phyloP scores from a whole-genome alignment of 1,284 basidiomycete genomes.

The Heterobasidion occidentale region DNA sequence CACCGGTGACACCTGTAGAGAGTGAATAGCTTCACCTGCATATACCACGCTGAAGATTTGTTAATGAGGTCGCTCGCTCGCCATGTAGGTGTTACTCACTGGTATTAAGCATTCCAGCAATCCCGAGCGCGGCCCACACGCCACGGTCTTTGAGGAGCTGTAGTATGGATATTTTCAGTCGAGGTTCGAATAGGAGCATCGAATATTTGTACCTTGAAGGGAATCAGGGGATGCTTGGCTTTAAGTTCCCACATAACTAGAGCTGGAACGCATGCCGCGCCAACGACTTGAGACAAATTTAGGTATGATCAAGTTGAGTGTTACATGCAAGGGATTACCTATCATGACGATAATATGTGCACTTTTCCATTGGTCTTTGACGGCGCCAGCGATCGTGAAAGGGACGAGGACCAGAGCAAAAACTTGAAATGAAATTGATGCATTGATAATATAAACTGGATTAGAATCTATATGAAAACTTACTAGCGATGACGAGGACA shows the following conservation, averaged over 20 bases:
- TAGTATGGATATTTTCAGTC: neutral
- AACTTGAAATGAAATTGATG: neutral
- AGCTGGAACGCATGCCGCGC: neutral
- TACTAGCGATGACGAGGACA: neutral
- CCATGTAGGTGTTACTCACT: neutral
- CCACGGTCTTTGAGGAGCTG: neutral
- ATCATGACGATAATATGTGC: neutral
- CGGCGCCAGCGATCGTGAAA: neutral
- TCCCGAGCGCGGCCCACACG: neutral
- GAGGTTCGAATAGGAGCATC: neutral
- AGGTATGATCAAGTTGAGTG: too few relatives aligned
- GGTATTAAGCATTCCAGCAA: neutral
- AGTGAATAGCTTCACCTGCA: neutral
- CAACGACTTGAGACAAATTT: neutral
- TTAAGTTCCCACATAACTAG: neutral
- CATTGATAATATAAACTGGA: neutral
- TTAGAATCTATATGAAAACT: neutral
- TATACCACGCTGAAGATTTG: neutral
- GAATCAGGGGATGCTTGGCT: neutral
- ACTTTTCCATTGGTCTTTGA: neutral
- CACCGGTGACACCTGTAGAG: neutral
- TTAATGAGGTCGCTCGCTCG: neutral
- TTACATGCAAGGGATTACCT: neutral
- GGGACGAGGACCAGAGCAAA: neutral
- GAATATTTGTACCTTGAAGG: neutral